phyloP scores from a whole-genome alignment of 2,329 filamentous ascomycete genomes.

The Thermomyces lanuginosus region DNA sequence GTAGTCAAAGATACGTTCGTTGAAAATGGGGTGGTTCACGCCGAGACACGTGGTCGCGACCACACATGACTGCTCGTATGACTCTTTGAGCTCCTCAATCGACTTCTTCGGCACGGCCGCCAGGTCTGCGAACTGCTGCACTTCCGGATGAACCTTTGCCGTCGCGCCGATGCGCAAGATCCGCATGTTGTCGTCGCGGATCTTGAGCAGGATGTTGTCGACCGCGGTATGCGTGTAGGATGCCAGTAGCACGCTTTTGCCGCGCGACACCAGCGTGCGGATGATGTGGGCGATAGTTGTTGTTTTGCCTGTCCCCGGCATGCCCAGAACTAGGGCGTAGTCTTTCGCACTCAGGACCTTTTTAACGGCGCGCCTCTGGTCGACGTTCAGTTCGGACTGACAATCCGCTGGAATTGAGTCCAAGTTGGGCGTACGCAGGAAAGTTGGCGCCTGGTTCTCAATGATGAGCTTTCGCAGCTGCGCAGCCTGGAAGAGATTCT shows the following conservation, averaged over 20 bases:
- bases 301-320: constrained; percentile 96
- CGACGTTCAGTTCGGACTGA: constrained; percentile 61
- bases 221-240: constrained; percentile 97
- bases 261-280: constrained; percentile 67
- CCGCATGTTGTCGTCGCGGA: constrained; percentile 59
- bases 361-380: constrained; percentile 71
- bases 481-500: constrained; percentile 51
- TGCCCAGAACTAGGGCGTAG: constrained; percentile 91
- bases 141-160: constrained; percentile 74
- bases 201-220: constrained; percentile 91
- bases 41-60: constrained; percentile 92
- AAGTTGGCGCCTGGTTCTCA: constrained; percentile 55
- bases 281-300: constrained; percentile 98
- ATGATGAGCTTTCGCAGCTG: constrained; percentile 67
- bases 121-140: constrained; percentile 69
- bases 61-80: constrained; percentile 72
- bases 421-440: constrained; percentile 43
- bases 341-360: constrained; percentile 94
- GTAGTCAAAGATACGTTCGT: constrained; percentile 81
- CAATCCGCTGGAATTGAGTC: constrained; percentile 36
- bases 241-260: constrained; percentile 82
- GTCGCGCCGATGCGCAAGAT: constrained; percentile 73
- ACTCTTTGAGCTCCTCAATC: constrained; percentile 67
- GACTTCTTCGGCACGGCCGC: constrained; percentile 56
- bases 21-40: constrained; percentile 77